These are phyloP conservation scores for Chlamydomonas asymmetrica DNA, from an alignment of 139 green algal species.

Conservation along the genomic window DNA sequence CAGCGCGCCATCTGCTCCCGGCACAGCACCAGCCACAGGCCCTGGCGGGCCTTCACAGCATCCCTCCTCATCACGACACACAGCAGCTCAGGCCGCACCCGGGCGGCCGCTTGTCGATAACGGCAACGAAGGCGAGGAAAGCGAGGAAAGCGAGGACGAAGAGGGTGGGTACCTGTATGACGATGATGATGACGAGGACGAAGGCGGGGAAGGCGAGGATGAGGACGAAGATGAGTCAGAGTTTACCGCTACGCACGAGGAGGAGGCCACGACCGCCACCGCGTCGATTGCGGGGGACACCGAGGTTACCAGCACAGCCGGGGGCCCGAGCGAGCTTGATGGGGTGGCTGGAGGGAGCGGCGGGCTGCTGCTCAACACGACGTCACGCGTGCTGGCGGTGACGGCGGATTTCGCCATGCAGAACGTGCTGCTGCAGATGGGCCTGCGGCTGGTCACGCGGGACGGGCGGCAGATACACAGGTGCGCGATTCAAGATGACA, in stretches of 20 bases:
- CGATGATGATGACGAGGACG: slow-evolving; percentile 10
- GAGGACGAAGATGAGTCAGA: neutral
- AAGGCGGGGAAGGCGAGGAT: slow-evolving; percentile 10
- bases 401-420: slow-evolving; percentile 98
- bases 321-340: neutral
- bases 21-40: no score
- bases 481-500: no score
- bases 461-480: slow-evolving; percentile 78
- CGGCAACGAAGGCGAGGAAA: neutral
- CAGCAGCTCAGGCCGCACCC: no score
- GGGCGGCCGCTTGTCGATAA: no score
- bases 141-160: neutral
- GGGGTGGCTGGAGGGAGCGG: neutral
- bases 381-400: slow-evolving; percentile 59
- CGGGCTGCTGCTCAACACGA: slow-evolving; percentile 18
- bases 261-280: neutral
- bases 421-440: slow-evolving; percentile 96
- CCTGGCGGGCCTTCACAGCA: no score
- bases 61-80: no score
- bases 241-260: neutral
- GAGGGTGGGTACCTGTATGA: neutral
- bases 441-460: slow-evolving; percentile 71
- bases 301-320: no score
- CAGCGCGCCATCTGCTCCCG: no score
- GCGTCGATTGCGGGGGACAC: neutral